phyloP scores from a whole-genome alignment of 2,329 filamentous ascomycete species.

The Pyrenophora seminiperda region DNA sequence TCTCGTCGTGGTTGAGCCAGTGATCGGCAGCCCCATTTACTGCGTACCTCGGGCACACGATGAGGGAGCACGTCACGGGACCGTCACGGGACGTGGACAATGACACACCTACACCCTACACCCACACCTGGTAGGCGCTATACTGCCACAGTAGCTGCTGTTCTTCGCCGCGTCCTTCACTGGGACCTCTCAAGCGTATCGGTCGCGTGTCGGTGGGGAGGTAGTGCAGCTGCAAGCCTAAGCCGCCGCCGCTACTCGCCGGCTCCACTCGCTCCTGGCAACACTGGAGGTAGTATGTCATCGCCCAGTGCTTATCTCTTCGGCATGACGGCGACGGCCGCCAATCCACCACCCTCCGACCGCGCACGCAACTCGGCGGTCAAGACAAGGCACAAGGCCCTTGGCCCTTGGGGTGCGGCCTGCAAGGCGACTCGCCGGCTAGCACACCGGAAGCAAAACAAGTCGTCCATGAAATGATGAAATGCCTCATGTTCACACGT shows the following conservation, averaged over 20 bases:
- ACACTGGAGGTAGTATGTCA: slow-evolving; percentile 22
- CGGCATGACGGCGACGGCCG: slow-evolving; percentile 11
- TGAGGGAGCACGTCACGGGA: no score
- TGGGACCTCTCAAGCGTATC: no score
- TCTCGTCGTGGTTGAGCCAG: slow-evolving; percentile 8
- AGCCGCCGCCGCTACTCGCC: slow-evolving; percentile 26
- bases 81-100: no score
- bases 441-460: slow-evolving; percentile 17
- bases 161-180: not conserved
- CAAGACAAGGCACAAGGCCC: not conserved
- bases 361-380: slow-evolving; percentile 3
- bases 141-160: not conserved
- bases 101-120: no score
- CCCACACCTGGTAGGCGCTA: no score
- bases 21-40: slow-evolving; percentile 4
- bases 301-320: slow-evolving; percentile 25
- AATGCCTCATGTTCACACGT: slow-evolving; percentile 23
- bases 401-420: no score
- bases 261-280: slow-evolving; percentile 18
- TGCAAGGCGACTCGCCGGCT: slow-evolving; percentile 2
- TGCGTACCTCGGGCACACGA: not conserved
- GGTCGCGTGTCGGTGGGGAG: no score
- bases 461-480: not conserved
- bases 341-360: not conserved
- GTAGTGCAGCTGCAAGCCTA: slow-evolving; percentile 23